A percentile compares a stretch with the other conserved stretches of the same genome.
These are phyloP conservation scores for Boletales sp. DNA, from an alignment of 768 basidiomycete genomes.

Conservation along the genomic window DNA sequence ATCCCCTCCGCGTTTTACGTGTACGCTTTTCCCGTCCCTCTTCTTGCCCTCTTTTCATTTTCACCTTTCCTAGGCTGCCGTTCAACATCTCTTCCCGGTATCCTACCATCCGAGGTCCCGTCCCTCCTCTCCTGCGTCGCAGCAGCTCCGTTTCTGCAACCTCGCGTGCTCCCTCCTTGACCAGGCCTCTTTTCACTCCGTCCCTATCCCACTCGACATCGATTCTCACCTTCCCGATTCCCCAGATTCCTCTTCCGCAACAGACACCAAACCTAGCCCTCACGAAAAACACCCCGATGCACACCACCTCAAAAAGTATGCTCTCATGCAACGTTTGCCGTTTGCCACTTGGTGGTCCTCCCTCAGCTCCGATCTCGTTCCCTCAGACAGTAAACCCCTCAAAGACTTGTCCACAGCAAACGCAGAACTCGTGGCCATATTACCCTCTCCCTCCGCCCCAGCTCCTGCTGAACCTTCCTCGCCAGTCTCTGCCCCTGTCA, in stretches of 20 bases:
- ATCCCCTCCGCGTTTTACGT: slow-evolving; percentile 53
- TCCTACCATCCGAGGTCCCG: slow-evolving; percentile 64
- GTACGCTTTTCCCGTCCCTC: slow-evolving; percentile 38
- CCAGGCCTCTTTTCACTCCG: slow-evolving; percentile 54
- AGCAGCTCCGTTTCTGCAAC: slow-evolving; percentile 72
- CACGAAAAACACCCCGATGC: slow-evolving; percentile 28
- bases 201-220: slow-evolving; percentile 44
- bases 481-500: slow-evolving; percentile 30
- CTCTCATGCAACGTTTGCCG: slow-evolving; percentile 77
- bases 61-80: slow-evolving; percentile 46
- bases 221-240: slow-evolving; percentile 39
- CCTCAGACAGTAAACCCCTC: slow-evolving; percentile 36
- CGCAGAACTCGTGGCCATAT: slow-evolving; percentile 72
- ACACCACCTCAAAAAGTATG: slow-evolving; percentile 51
- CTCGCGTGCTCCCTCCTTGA: slow-evolving; percentile 70
- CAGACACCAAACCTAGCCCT: slow-evolving; percentile 19
- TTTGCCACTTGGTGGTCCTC: slow-evolving; percentile 80
- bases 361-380: slow-evolving; percentile 45
- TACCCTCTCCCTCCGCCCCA: slow-evolving; percentile 53
- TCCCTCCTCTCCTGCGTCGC: slow-evolving; percentile 57
- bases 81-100: slow-evolving; percentile 64
- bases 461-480: slow-evolving; percentile 30
- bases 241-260: slow-evolving; percentile 13
- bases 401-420: slow-evolving; percentile 58
- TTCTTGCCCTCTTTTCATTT: slow-evolving; percentile 11